A percentile compares a stretch with the other conserved stretches of the same genome.
These are phyloP conservation scores for Lentinus brumalis DNA, from an alignment of 768 basidiomycete genomes.

Conservation along the genomic window DNA sequence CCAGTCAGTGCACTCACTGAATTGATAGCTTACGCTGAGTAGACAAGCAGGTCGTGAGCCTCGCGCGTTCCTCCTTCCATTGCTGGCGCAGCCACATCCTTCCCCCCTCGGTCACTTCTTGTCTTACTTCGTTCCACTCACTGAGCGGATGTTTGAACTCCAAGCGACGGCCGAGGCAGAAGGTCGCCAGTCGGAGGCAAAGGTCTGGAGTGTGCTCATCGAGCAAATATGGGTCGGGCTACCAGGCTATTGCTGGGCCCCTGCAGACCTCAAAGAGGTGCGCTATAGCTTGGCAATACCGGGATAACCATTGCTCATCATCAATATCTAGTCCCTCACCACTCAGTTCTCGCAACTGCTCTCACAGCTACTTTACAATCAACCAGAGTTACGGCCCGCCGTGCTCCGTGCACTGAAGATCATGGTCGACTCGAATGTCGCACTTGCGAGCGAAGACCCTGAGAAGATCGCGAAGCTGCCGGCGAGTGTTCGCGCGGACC, in stretches of 20 bases:
- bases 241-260: conserved; percentile 85
- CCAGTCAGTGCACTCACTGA: background rate
- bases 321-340: conserved; percentile 61
- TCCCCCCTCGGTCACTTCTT: conserved; percentile 86
- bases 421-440: conserved; percentile 79
- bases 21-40: conserved; percentile 1
- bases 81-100: conserved; percentile 78
- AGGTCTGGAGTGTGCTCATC: conserved; percentile 93
- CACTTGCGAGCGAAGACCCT: conserved; percentile 45
- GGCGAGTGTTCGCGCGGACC: conserved; percentile 30
- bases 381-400: conserved; percentile 78
- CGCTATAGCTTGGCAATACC: background rate
- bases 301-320: background rate
- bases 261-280: conserved; percentile 65
- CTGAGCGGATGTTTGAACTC: conserved; percentile 88
- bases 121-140: conserved; percentile 89
- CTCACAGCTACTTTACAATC: conserved; percentile 90
- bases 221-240: conserved; percentile 94
- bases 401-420: conserved; percentile 81
- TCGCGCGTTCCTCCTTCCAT: conserved; percentile 88
- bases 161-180: conserved; percentile 79
- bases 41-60: conserved; percentile 79
- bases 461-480: conserved; percentile 30
- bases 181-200: conserved; percentile 79
- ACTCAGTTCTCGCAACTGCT: conserved; percentile 84